phyloP scores from a whole-genome alignment of 2,329 filamentous ascomycete species.

The Fusarium burgessii region DNA sequence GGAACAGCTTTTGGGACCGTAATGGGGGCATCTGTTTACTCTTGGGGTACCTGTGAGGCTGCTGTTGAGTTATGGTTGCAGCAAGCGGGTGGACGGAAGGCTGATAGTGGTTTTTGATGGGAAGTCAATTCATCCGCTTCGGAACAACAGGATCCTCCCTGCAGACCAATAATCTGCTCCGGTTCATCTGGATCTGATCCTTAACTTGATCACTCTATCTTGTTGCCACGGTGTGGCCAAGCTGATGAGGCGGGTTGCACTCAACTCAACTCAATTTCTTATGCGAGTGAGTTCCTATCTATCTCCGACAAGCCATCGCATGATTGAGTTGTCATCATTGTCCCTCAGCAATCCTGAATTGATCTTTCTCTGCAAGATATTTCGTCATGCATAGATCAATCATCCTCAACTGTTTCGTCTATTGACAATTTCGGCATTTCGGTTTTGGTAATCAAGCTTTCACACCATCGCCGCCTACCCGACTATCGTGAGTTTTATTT shows the following conservation, averaged over 20 bases:
- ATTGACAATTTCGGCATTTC: constrained; percentile 2
- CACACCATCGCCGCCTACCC: constrained; percentile 9
- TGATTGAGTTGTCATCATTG: constrained; percentile 26
- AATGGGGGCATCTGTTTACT: constrained; percentile 19
- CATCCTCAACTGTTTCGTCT: constrained; percentile 12
- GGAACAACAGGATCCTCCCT: constrained; percentile 35
- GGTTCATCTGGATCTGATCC: constrained; percentile 20
- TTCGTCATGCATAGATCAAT: constrained; percentile 21
- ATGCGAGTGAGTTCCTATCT: constrained; percentile 28
- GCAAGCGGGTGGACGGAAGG: constrained; percentile 45
- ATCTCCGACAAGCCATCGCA: constrained; percentile 13
- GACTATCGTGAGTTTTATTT: constrained; percentile 10
- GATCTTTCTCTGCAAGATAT: constrained; percentile 7
- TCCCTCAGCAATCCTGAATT: constrained; percentile 21
- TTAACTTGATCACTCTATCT: constrained; percentile 17
- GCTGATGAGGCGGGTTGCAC: constrained; percentile 31
- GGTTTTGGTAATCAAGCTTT: neutral
- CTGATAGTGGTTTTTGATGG: constrained; percentile 43
- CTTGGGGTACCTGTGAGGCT: constrained; percentile 37
- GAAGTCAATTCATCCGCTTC: constrained; percentile 39
- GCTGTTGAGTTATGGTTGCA: constrained; percentile 45
- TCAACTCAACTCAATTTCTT: constrained; percentile 33
- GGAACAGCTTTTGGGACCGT: constrained; percentile 20
- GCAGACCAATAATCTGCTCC: constrained; percentile 12
- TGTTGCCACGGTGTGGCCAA: constrained; percentile 38